Base-by-base conservation (phyloP, 805 yeast genomes). In the Cyberlindnera japonica region DNA sequence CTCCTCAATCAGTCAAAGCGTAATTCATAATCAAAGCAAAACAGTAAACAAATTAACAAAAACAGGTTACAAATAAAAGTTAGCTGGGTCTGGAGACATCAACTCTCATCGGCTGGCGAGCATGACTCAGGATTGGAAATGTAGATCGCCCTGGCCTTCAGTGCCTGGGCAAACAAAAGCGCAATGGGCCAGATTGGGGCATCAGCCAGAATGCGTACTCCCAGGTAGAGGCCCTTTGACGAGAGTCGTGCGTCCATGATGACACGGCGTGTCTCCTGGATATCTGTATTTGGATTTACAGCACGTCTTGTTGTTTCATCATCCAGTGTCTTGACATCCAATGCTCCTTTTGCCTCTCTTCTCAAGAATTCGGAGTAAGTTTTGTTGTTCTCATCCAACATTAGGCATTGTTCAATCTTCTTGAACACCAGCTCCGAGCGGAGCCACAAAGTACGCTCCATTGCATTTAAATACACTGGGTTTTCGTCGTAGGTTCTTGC, bases 181-280 rank as follows among this genome's bases (percentile, higher is more conserved):
- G 89, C 85, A 37, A 83, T 72, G 0, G 93, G 93, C 95, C 95
- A 84, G 19, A 84, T 82, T 13, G 93, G 93, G 0, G 90, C 90
- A 65, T 84, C 93, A 4, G 89, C 88, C 37, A 84, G 66, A 22
- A 84, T 81, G 51, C 88, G 67, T 11, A 84, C 84, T 29, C 93
- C 95, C 27, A 84, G 61, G 41, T 81, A 79, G 29, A 84, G 61
- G 16, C 81, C 70, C 55, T 79, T 73, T 37, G 74, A 67, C 15
- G 81, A 75, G 38, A 77, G 65, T 55, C 74, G 67, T 12, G 77
- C 75, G 36, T 65, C 65, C 30, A 64, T 59, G 33, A 80, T 74
- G 17, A 75, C 68, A 35, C 58, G 64, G 16, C 75, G 64, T 2
- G 75, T 74, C 48, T 64, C 71, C 18, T 62, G 56, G n/a, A 62